These are phyloP conservation scores for Mycena albidolilacea DNA, from an alignment of 768 basidiomycete species.

Conservation along the genomic window DNA sequence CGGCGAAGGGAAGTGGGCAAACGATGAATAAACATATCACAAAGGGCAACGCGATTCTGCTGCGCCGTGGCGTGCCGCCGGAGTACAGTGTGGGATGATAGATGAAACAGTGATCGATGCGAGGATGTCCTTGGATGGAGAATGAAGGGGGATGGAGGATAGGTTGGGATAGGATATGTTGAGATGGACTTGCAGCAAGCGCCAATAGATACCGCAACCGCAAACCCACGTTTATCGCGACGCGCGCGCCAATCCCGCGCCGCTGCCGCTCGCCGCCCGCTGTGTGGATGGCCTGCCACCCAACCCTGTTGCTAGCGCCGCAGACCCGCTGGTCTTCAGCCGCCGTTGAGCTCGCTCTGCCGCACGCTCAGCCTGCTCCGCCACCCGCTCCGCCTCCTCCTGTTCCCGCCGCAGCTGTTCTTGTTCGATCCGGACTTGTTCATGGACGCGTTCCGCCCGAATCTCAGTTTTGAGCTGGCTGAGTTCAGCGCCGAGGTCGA, in stretches of 20 bases:
- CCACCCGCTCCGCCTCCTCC: conserved; percentile 33
- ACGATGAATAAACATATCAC: conserved; percentile 38
- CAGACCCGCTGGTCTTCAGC: conserved; percentile 32
- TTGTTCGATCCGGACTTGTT: conserved; percentile 38
- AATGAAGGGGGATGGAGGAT: conserved; percentile 29
- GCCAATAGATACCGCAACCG: conserved; percentile 30
- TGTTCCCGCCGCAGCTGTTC: conserved; percentile 40
- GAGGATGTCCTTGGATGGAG: conserved; percentile 14
- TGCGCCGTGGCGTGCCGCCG: conserved; percentile 15
- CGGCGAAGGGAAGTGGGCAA: conserved; percentile 19
- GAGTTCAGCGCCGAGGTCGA: conserved; percentile 73
- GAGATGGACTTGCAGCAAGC: conserved; percentile 33
- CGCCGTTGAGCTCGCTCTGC: conserved; percentile 34
- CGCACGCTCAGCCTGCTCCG: conserved; percentile 36
- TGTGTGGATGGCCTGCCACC: conserved; percentile 13
- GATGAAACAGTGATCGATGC: conserved; percentile 34
- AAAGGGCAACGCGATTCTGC: conserved; percentile 20
- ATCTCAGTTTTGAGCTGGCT: conserved; percentile 71
- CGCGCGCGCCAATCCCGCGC: conserved; percentile 12
- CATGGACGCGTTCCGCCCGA: conserved; percentile 50
- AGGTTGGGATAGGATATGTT: conserved; percentile 37
- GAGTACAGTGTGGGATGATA: conserved; percentile 35
- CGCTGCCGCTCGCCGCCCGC: conserved; percentile 27
- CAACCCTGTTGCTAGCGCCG: conserved; percentile 31
- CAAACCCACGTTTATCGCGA: conserved; percentile 28